Evolutionary conservation across 352 stramenopile genomes (phyloP).

Genomic region (Globisporangium orthogonon): DNA sequence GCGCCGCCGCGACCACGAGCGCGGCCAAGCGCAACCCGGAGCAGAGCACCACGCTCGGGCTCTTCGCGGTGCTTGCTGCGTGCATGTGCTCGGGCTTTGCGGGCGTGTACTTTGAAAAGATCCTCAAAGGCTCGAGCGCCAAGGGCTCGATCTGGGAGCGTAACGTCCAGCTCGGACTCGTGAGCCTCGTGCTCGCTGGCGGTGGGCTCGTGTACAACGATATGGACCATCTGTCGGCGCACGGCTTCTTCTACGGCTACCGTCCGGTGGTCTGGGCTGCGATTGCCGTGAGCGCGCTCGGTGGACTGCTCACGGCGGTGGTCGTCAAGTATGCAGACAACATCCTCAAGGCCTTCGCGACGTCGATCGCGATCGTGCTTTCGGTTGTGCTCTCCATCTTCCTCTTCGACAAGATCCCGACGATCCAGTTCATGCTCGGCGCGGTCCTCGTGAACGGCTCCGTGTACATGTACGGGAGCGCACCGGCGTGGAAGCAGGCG

Average conservation of each 20-base stretch:
- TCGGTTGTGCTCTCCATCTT: constrained; percentile 82
- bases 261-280: constrained; percentile 69
- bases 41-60: constrained; percentile 64
- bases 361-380: constrained; percentile 75
- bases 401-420: constrained; percentile 79
- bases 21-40: constrained; percentile 7
- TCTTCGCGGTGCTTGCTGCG: constrained; percentile 59
- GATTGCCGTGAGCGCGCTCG: constrained; percentile 61
- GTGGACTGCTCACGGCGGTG: constrained; percentile 71
- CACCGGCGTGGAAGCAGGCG: constrained; percentile 28
- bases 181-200: constrained; percentile 56
- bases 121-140: constrained; percentile 60
- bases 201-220: constrained; percentile 63
- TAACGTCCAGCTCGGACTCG: constrained; percentile 80
- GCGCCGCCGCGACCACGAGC: constrained; percentile 3
- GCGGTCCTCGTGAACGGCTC: constrained; percentile 75
- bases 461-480: constrained; percentile 73
- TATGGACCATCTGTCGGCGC: constrained; percentile 33
- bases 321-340: constrained; percentile 88
- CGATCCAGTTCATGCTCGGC: constrained; percentile 62
- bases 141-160: constrained; percentile 74
- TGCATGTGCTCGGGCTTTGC: constrained; percentile 82
- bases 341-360: constrained; percentile 84
- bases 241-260: constrained; percentile 82
- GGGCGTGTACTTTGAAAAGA: constrained; percentile 85